Conservation (phyloP, 345 rosid species). For the Sapria himalayana region DNA sequence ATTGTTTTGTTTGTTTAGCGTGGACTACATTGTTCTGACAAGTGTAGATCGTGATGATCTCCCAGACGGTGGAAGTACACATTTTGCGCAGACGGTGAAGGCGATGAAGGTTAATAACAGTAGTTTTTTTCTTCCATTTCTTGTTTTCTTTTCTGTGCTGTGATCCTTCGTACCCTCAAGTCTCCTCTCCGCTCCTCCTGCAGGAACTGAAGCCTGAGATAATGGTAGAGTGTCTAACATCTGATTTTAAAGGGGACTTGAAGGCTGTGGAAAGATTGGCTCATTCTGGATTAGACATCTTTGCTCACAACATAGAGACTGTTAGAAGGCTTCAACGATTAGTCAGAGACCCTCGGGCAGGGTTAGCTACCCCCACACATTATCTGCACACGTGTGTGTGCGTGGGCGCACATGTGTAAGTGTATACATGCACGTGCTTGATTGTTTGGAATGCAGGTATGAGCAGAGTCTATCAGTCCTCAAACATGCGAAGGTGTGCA, state of each 20-base stretch:
- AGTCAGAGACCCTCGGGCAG: conserved; percentile 97
- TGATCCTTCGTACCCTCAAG: no score
- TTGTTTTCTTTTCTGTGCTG: no score
- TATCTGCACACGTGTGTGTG: not conserved
- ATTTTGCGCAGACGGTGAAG: conserved; percentile 80
- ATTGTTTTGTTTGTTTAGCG: conserved; percentile 21
- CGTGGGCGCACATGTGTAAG: no score
- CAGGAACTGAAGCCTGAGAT: conserved; percentile 78
- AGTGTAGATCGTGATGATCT: conserved; percentile 97
- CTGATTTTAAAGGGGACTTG: conserved; percentile 89
- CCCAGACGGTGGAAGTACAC: conserved; percentile 97
- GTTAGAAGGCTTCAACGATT: conserved; percentile 85
- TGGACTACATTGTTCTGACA: conserved; percentile 90
- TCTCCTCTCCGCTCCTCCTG: conserved; percentile 6
- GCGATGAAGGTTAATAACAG: conserved; percentile 74
- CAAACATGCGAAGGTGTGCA: conserved; percentile 64
- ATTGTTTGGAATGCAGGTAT: conserved; percentile 29
- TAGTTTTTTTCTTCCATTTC: no score
- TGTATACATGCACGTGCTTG: not conserved
- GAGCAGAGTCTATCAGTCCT: conserved; percentile 87
- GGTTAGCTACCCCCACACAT: conserved; percentile 21
- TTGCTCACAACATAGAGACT: conserved; percentile 91
- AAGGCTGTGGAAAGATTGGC: conserved; percentile 58
- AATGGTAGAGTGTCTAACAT: conserved; percentile 93
- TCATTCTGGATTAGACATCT: conserved; percentile 79